Conservation (phyloP, 2,329 filamentous ascomycete genomes). For the Verticillium nubilum region DNA sequence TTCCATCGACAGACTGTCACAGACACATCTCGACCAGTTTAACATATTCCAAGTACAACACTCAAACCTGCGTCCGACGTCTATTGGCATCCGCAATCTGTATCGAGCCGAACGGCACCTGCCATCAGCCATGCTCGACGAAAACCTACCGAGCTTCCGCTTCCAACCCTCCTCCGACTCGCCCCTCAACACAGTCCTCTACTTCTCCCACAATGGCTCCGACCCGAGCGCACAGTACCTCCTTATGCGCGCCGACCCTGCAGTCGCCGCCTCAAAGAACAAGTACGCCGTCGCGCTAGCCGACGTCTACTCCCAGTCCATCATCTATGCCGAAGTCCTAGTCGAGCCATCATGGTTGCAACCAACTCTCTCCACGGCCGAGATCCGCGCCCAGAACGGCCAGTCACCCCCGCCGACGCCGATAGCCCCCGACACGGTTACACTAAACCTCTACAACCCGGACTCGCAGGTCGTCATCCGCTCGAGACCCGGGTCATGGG, state of each 20-base stretch:
- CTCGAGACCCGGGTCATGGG: conserved; percentile 72
- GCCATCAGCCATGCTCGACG: conserved; percentile 68
- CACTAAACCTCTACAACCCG: conserved; percentile 89
- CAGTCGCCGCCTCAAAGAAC: conserved; percentile 65
- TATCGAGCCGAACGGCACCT: neutral
- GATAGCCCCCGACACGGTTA: conserved; percentile 70
- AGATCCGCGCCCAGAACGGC: conserved; percentile 65
- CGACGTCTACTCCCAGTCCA: conserved; percentile 73
- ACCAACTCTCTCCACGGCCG: conserved; percentile 73
- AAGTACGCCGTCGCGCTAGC: conserved; percentile 83
- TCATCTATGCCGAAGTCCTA: conserved; percentile 83
- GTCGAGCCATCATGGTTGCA: conserved; percentile 83
- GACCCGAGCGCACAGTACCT: conserved; percentile 76
- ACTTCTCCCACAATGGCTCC: conserved; percentile 66
- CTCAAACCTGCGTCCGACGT: too few relatives aligned
- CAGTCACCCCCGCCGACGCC: conserved; percentile 58
- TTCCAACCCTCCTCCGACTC: conserved; percentile 47
- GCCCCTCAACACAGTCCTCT: conserved; percentile 51
- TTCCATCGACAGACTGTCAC: neutral
- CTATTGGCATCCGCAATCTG: too few relatives aligned
- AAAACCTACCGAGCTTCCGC: conserved; percentile 76
- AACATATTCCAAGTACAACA: neutral
- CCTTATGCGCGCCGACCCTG: conserved; percentile 70
- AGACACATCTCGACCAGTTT: neutral
- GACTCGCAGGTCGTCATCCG: conserved; percentile 74